Base-by-base conservation (phyloP, 1,284 basidiomycete species). In the Fistulinella staudtii region DNA sequence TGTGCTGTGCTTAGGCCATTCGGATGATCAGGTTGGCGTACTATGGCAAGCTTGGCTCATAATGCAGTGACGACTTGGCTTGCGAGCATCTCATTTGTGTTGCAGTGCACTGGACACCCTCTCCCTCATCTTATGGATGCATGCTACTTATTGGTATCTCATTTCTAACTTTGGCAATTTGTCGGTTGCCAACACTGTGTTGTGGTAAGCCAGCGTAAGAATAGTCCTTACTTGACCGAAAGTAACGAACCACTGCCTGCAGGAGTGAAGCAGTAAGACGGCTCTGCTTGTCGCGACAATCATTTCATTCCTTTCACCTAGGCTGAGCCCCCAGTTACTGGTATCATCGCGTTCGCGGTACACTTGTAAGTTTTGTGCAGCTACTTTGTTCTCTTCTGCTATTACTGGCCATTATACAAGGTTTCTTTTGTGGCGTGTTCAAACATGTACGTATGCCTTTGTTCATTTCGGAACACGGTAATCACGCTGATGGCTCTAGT, bases 31-130 rank as follows among this genome's bases (percentile, higher is more conserved):
- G 38, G 38, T 39, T 22, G 28, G 38, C 5, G n/a, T 22, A 6
- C 38, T 39, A 30, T 30, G 38, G 38, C 8, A 30, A 39, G 38
- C 14, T n/a, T n/a, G n/a, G n/a, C n/a, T n/a, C n/a, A n/a, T n/a
- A n/a, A n/a, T n/a, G n/a, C n/a, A n/a, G n/a, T n/a, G n/a, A n/a
- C n/a, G n/a, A n/a, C n/a, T n/a, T n/a, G n/a, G n/a, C n/a, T n/a
- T n/a, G n/a, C 13, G 9, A 30, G 14, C n/a, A 10, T 8, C 8
- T 3, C 18, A 21, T 38, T 15, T 7, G 18, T 21, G 17, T 29
- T 30, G 10, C 21, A 39, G 28, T 22, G 21, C 10, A 13, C 21
- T 39, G 10, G 38, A 39, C 6, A 10, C 28, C 8, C n/a, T 30
- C 3, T 39, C 28, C 20, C 38, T 39, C 4, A 3, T 22, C 0